Evolutionary conservation across 2,329 filamentous ascomycete species (phyloP), one percentile per base, ranked within the genome.

Genomic region (Chalaropsis thielavioides): DNA sequence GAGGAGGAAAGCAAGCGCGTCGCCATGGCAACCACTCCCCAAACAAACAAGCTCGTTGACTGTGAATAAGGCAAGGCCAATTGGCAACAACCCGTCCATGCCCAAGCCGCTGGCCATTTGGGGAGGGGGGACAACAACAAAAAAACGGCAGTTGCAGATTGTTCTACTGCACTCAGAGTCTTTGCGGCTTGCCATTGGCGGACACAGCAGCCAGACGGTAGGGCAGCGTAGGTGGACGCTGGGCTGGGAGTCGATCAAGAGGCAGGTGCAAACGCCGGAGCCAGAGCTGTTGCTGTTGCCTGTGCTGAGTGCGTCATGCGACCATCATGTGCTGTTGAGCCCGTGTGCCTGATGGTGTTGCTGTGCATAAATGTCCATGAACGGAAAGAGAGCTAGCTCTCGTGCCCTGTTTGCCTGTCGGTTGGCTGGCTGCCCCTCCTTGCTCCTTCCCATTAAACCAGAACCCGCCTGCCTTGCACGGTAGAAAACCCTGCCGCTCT

Each of bases 371-470:
- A 49, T 49, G 10, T 49, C n/a, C 46, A 49, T 49, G 5, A 49
- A 49, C 22, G 46, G 22, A 22, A 49, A 49, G 46, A 49, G 19
- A 49, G 22, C 46, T 19, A 49, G 19, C 46, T 24, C 19, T 19
- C 27, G 17, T 51, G 24, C 10, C 51, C 22, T 49, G 46, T 38
- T 54, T 22, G 15, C 19, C 27, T 19, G 41, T 35, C 31, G 13
- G n/a, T 27, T 40, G n/a, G 11, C 35, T 49, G 19, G 19, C 46
- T 35, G 22, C 51, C 51, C 27, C 22, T 56, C 51, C 51, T 56
- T 56, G 51, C 51, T 56, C 51, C 51, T 56, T 27, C 51, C 51
- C 51, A 56, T 56, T 56, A 56, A 56, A 56, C 51, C 27, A 19
- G 5, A 35, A 17, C 41, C 11, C n/a, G 22, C 51, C 51, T 31